A percentile compares a stretch with the other conserved stretches of the same genome.
Conservation (phyloP, 2,329 filamentous ascomycete species). For the Nemania sp. region DNA sequence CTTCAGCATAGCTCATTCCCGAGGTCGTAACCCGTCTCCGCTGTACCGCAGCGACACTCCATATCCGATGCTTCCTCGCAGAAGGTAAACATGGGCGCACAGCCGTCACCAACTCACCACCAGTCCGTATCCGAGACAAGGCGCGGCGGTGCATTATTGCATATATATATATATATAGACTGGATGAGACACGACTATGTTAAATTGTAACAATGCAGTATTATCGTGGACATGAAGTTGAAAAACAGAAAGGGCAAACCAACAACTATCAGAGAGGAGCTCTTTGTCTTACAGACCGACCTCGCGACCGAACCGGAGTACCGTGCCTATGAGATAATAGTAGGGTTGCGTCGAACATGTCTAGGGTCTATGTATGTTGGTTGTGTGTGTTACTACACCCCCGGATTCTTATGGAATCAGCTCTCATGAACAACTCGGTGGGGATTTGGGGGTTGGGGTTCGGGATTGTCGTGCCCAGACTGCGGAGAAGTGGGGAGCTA, state of each 20-base stretch:
- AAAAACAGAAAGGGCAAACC: background rate
- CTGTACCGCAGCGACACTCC: constrained; percentile 11
- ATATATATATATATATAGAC: background rate
- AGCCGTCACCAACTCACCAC: constrained; percentile 8
- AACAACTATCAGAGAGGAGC: background rate
- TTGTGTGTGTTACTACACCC: too few relatives aligned
- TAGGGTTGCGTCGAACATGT: constrained; percentile 8
- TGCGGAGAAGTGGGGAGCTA: constrained; percentile 35
- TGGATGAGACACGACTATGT: background rate
- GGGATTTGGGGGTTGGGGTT: constrained; percentile 1
- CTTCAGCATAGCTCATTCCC: constrained; percentile 51
- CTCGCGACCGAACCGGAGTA: background rate
- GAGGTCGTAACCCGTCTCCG: constrained; percentile 45
- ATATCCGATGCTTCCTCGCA: constrained; percentile 13
- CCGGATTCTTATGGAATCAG: background rate
- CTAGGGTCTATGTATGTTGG: too few relatives aligned
- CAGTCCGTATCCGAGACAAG: constrained; percentile 15
- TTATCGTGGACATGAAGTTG: background rate
- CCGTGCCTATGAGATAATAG: constrained; percentile 4
- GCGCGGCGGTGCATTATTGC: constrained; percentile 10
- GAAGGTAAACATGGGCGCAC: background rate
- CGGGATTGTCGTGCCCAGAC: background rate
- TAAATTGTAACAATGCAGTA: background rate
- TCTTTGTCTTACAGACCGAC: background rate
- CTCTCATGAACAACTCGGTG: background rate